Percentiles rank a stretch among this genome's conserved stretches.
Conservation (phyloP, 2,329 filamentous ascomycete genomes). For the Cladosporium sp. region DNA sequence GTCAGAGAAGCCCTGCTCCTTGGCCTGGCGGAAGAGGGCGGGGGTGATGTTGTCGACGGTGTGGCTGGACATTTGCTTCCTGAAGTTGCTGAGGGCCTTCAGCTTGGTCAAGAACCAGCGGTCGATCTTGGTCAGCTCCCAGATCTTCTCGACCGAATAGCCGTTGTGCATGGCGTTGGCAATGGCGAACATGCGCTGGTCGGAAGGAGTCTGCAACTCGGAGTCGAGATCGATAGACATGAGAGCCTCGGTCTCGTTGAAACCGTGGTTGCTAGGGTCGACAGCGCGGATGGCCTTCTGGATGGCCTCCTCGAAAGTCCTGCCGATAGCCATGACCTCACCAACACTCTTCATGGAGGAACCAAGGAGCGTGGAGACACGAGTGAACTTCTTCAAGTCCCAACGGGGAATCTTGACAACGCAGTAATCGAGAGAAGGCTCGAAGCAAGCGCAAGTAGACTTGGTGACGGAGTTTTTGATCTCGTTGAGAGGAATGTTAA, state of each 20-base stretch:
- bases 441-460: constrained; percentile 94
- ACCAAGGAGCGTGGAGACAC: constrained; percentile 90
- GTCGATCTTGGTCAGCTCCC: constrained; percentile 97
- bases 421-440: constrained; percentile 95
- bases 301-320: constrained; percentile 96
- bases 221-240: constrained; percentile 97
- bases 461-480: constrained; percentile 95
- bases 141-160: constrained; percentile 94
- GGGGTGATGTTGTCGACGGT: constrained; percentile 57
- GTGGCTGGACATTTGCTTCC: constrained; percentile 67
- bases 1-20: constrained; percentile 92
- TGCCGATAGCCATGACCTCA: constrained; percentile 96
- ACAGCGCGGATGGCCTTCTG: constrained; percentile 96
- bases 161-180: constrained; percentile 95
- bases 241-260: constrained; percentile 80
- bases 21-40: constrained; percentile 71
- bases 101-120: constrained; percentile 96
- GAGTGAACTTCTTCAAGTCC: constrained; percentile 98
- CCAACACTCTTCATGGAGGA: constrained; percentile 99
- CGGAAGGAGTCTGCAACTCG: constrained; percentile 93
- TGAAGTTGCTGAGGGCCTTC: constrained; percentile 85
- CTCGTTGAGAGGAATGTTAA: constrained; percentile 91
- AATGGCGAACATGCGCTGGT: constrained; percentile 94
- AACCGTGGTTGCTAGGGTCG: constrained; percentile 91
- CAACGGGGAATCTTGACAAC: constrained; percentile 98